These are phyloP conservation scores for Verbascum thapsus DNA, from an alignment of 257 asterid genomes.

Conservation along the genomic window DNA sequence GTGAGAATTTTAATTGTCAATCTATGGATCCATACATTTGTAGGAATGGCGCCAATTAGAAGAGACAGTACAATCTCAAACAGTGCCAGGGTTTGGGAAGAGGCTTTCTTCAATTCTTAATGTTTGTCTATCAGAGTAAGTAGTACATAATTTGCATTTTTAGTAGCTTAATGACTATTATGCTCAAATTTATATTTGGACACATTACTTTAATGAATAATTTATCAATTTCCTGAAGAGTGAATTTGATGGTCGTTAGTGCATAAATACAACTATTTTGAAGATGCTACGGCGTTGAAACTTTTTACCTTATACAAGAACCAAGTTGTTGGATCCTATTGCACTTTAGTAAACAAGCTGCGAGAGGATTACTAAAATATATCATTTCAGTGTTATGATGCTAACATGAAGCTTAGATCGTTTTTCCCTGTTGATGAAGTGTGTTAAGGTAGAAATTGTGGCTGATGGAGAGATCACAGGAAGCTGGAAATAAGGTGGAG, in stretches of 20 bases:
- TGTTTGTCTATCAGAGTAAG: conserved; percentile 55
- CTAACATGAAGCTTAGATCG: background rate
- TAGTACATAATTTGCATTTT: conserved; percentile 23
- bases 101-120: conserved; percentile 55
- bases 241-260: conserved; percentile 17
- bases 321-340: background rate
- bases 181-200: conserved; percentile 25
- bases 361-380: background rate
- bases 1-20: conserved; percentile 11
- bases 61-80: conserved; percentile 51
- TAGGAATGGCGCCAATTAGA: conserved; percentile 69
- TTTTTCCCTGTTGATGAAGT: background rate
- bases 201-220: conserved; percentile 33
- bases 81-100: conserved; percentile 62
- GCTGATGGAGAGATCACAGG: conserved; percentile 4
- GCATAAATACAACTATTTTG: background rate
- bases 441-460: conserved; percentile 3
- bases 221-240: conserved; percentile 14
- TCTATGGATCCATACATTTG: conserved; percentile 24
- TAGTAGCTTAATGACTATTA: conserved; percentile 19
- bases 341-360: background rate
- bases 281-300: conserved; percentile 20
- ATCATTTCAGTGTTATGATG: background rate
- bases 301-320: background rate
- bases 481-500: conserved; percentile 12